Percentiles rank a stretch among this genome's conserved stretches.
phyloP scores from a whole-genome alignment of 2,329 filamentous ascomycete genomes.

The Ceratocystis huliohia region DNA sequence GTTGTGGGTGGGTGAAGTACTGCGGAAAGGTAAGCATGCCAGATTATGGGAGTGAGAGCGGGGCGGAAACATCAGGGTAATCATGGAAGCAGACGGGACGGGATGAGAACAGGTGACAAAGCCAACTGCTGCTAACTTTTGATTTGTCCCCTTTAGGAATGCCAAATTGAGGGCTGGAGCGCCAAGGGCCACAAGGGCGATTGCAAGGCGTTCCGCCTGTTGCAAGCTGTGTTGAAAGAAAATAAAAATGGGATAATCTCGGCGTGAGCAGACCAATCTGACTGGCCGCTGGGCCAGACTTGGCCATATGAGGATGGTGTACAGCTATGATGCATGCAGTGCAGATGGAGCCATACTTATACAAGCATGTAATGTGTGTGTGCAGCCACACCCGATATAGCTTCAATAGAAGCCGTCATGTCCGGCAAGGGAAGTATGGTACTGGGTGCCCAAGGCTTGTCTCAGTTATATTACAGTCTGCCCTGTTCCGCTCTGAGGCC shows the following conservation, averaged over 20 bases:
- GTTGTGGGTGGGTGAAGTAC: slow-evolving; percentile 34
- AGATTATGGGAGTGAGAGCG: neutral
- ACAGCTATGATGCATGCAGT: neutral
- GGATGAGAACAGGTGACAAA: neutral
- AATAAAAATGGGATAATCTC: neutral
- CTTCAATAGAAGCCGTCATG: too few species aligned
- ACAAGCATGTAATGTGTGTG: too few species aligned
- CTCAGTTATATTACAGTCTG: too few species aligned
- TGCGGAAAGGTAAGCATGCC: slow-evolving; percentile 33
- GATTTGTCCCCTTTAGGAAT: slow-evolving; percentile 17
- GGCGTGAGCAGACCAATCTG: neutral
- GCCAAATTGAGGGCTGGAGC: slow-evolving; percentile 22
- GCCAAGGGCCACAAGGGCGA: slow-evolving; percentile 21
- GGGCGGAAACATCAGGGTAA: neutral
- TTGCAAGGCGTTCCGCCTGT: slow-evolving; percentile 22
- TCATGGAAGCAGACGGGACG: neutral
- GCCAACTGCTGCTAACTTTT: slow-evolving; percentile 7
- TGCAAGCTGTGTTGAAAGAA: slow-evolving; percentile 4
- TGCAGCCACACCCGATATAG: too few species aligned
- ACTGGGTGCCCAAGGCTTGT: too few species aligned
- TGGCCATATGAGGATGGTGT: neutral
- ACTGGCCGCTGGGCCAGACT: neutral
- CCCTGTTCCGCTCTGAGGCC: too few species aligned
- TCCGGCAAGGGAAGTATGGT: too few species aligned
- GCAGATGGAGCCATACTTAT: too few species aligned